Evolutionary conservation across 129 eudicot genomes (phyloP).

Genomic region (Centaurea solstitialis): DNA sequence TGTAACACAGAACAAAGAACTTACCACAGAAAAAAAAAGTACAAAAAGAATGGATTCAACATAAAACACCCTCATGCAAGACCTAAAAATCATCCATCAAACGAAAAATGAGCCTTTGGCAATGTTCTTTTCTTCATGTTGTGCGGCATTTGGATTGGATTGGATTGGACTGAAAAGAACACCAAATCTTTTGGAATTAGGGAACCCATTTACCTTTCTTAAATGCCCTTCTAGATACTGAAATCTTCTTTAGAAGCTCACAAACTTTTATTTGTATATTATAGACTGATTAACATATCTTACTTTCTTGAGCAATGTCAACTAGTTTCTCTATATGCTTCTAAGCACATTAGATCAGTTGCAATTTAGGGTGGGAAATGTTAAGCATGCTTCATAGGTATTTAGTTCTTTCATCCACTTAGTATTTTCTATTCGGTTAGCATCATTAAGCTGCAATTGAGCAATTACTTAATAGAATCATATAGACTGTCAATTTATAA

Average conservation of each 20-base stretch:
- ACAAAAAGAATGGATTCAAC: not conserved
- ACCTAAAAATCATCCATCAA: not conserved
- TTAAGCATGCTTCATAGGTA: not conserved
- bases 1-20: not conserved
- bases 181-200: too few relatives aligned
- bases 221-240: too few relatives aligned
- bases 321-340: not conserved
- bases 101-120: not conserved
- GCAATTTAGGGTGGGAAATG: not conserved
- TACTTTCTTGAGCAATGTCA: not conserved
- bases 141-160: too few relatives aligned
- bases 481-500: not conserved
- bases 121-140: not conserved
- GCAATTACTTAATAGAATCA: not conserved
- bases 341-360: not conserved
- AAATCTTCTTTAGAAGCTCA: too few relatives aligned
- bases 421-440: not conserved
- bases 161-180: too few relatives aligned
- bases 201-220: too few relatives aligned
- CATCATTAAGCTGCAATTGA: not conserved
- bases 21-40: not conserved
- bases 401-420: not conserved
- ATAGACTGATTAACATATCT: not conserved
- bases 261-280: not conserved
- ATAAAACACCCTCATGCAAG: not conserved